Evolutionary conservation across 2,329 filamentous ascomycete genomes (phyloP), one percentile per base, ranked within the genome.

Genomic region (Hypoxylon rubiginosum): DNA sequence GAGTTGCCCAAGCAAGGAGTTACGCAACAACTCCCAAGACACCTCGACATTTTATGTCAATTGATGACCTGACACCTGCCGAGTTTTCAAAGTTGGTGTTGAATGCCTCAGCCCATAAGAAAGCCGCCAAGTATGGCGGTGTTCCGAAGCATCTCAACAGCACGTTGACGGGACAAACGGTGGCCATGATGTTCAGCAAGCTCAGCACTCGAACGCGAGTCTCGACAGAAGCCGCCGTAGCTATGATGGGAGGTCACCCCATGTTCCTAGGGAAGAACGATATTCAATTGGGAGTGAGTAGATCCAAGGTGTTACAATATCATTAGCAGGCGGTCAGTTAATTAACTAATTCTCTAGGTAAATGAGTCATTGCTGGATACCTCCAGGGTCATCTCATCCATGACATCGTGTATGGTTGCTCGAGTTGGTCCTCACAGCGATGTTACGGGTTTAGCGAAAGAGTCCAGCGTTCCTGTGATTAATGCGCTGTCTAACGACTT

Each of bases 151-250:
- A 84, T 46, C 82, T 97, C 58, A 82, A 85, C 58, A 84, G 85
- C 43, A 83, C 87, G 10, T 82, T 99, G 68, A 81, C 86, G 0
- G 92, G 93, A 56, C 89, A 93, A 79, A 94, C 94, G 0, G 88
- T 99, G 32, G 95, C 96, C 71, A 91, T 99, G 90, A 93, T 97
- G 85, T 99, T 99, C 84, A 97, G 87, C 85, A 99, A 99, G 83
- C 90, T 94, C 72, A 97, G 92, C 74, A 99, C 96, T 11, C 89
- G 96, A 65, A 99, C 96, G 11, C 90, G 96, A 67, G 91, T 99
- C 32, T 97, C 94, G 1, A 97, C 94, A 1, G 96, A 99, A 83
- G 91, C 91, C 7, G 96, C 96, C 11, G 90, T 97, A 39, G 88
- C 91, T n/a, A 84, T 92, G 64, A 87, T 99, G 84, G 94, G 94